Evolutionary conservation across 345 rosid genomes (phyloP), one percentile per base, ranked within the genome.

Genomic region (Salix dunnii): DNA sequence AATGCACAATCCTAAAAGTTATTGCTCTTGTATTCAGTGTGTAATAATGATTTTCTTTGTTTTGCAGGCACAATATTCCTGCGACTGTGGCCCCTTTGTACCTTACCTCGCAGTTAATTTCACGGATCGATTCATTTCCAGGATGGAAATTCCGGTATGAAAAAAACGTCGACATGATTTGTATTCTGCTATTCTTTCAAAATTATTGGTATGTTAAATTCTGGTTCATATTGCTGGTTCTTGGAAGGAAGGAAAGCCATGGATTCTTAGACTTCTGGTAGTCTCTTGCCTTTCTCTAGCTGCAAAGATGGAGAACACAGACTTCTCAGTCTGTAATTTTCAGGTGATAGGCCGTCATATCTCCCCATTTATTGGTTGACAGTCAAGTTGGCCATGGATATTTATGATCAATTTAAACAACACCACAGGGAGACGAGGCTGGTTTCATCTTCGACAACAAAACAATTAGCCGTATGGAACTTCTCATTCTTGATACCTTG

Each of bases 381-480:
- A 27, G 25, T 10, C 21, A 49, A 21, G 14, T 31, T 31, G 18
- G 30, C 2, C 9, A 5, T 13, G 60, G 35, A 35, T n/a, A 42
- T 6, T 71, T 53, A 35, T 5, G 25, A 6, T 38, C 38, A 38
- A 17, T 53, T 31, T 31, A 49, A 58, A 58, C 58, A 30, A 64
- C 80, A 76, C 30, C 75, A 79, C 84, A 89, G 89, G 71, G 74
- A 3, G 86, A 67, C 73, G 82, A 66, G 70, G 86, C 72, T 40
- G 75, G 79, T 8, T 73, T 84, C 79, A 42, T 66, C 9, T 87
- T 85, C 18, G 87, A 89, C 53, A 75, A 79, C 17, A 83, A 79
- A 49, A 80, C 87, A 7, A 61, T 91, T 18, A 85, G 79, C 17
- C 74, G 91, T 9, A 91, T 88, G 92, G 92, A 91, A 82, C 71